Base-by-base conservation (phyloP, 1,284 basidiomycete genomes). In the Leccinum holopus region DNA sequence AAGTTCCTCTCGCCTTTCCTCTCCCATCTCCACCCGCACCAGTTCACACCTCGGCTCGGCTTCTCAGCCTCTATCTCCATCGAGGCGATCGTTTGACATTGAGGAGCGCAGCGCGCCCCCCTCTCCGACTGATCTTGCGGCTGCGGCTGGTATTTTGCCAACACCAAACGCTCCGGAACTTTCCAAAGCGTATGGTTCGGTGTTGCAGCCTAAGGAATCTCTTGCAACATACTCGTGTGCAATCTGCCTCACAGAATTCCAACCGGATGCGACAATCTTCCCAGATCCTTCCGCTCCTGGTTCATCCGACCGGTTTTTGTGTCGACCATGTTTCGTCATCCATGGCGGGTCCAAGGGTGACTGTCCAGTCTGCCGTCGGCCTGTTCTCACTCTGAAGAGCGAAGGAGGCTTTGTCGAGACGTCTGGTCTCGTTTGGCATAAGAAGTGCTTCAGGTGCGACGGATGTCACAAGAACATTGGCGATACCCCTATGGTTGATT, bases 211-310 rank as follows among this genome's bases (percentile, higher is more conserved):
- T n/a, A 87, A 87, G 68, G 88, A 90, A 70, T 82, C 86, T 7
- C 80, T 92, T 28, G 75, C 81, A 10, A 82, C 84, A 12, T 87
- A 88, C 69, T 82, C 83, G 4, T 93, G 91, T 71, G 81, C 82
- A 41, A 72, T 84, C n/a, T 93, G 91, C 69, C 77, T 79, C 9
- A 75, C 80, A 0, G 78, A 81, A 5, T 93, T 93, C 70, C 83
- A 85, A 55, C 90, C 90, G 1, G 90, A 93, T 73, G 85, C 88
- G 25, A 92, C 91, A 35, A 90, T 93, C 64, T 93, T 91, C 70
- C 91, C 91, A 1, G 86, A 91, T 67, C 90, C 88, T 32, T 77
- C 79, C 39, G 70, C 77, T 37, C 68, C 77, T 35, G 69, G 76
- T 16, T 62, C 57, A 33, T 74, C 79, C 14, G 80, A 78, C 11